Conservation (phyloP, 2,329 filamentous ascomycete genomes). For the Neopestalotiopsis rosae region DNA sequence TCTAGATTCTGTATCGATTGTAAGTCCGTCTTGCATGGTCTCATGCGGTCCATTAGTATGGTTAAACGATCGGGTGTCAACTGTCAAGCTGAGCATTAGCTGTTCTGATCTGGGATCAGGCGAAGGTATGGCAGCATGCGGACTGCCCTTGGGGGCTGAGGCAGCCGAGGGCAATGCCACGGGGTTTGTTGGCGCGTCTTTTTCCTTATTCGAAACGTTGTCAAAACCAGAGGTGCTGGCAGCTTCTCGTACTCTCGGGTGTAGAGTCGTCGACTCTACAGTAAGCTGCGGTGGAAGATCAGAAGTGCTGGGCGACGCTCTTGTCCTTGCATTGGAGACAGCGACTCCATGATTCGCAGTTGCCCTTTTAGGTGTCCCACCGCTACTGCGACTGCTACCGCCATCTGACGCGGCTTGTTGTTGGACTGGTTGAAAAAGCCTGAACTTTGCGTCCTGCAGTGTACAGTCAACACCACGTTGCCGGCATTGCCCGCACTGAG, state of each 20-base stretch:
- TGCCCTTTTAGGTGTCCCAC: too few relatives aligned
- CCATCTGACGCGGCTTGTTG: background rate
- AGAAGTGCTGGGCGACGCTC: background rate
- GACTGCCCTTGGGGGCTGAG: background rate
- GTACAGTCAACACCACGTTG: background rate
- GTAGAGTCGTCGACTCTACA: too few relatives aligned
- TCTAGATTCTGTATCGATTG: background rate
- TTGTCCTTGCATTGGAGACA: background rate
- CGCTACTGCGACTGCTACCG: background rate
- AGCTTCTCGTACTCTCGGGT: background rate
- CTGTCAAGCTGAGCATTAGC: background rate
- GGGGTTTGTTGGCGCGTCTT: background rate
- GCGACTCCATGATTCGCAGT: background rate
- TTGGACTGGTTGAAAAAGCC: background rate
- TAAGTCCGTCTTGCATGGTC: background rate
- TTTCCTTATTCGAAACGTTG: background rate
- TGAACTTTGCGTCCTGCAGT: background rate
- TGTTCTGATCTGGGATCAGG: background rate
- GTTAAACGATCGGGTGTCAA: background rate
- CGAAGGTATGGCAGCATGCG: background rate
- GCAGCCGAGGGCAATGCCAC: background rate
- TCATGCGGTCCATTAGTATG: background rate
- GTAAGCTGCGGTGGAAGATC: background rate
- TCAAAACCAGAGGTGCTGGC: background rate
- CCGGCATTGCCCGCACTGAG: background rate